phyloP scores from a whole-genome alignment of 192 early-diverging fungal species.

The Funneliformis geosporum region DNA sequence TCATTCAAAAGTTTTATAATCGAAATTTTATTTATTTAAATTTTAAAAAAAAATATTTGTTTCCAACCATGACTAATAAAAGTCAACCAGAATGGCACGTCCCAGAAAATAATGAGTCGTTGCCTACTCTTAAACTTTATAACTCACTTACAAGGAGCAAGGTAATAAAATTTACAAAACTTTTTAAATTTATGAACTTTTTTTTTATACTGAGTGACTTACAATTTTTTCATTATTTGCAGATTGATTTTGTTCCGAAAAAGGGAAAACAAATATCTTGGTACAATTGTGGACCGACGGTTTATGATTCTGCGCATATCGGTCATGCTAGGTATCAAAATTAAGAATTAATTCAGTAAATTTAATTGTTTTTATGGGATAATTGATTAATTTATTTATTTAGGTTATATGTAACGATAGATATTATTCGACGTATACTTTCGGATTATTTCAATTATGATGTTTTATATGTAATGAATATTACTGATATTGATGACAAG shows the following conservation, averaged over 20 bases:
- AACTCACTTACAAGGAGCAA: slow-evolving; percentile 90
- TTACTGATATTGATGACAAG: slow-evolving; percentile 99
- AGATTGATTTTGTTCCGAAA: slow-evolving; percentile 89
- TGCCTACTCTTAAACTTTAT: slow-evolving; percentile 66
- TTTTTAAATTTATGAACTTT: neutral
- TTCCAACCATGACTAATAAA: slow-evolving; percentile 19
- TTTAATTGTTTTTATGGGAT: neutral
- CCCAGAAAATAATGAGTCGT: slow-evolving; percentile 44
- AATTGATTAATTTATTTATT: neutral
- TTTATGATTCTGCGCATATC: slow-evolving; percentile 94
- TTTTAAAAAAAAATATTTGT: neutral
- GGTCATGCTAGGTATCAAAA: slow-evolving; percentile 83
- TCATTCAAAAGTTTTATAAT: neutral
- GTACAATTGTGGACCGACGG: slow-evolving; percentile 99
- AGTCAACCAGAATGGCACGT: slow-evolving; percentile 71
- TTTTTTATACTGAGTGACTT: neutral
- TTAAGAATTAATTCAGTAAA: neutral
- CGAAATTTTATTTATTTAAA: slow-evolving; percentile 12
- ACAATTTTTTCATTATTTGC: neutral
- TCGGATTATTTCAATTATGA: slow-evolving; percentile 96
- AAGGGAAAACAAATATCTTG: slow-evolving; percentile 83
- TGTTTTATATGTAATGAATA: slow-evolving; percentile 93
- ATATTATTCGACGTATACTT: slow-evolving; percentile 91
- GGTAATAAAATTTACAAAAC: slow-evolving; percentile 44
- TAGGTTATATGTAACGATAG: slow-evolving; percentile 89